Base-by-base conservation (phyloP, 1,139 yeast species). In the Yamadazyma atlantica region DNA sequence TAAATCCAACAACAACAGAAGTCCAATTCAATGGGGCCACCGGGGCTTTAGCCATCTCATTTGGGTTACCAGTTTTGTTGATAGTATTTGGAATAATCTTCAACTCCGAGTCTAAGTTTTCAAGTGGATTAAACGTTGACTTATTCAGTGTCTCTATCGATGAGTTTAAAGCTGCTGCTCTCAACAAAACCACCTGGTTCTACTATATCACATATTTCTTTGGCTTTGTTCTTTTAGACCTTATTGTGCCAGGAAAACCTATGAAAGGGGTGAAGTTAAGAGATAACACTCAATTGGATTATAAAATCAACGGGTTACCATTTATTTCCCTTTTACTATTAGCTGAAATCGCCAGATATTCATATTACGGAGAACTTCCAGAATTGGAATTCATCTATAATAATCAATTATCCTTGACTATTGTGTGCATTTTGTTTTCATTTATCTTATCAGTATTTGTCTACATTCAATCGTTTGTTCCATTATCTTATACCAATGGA, bases 241-340 rank as follows among this genome's bases (percentile, higher is more conserved):
- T 75, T 12, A 50, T 82, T 8, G 64, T 88, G 22, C 97, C 97
- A 1, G 97, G 98, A 0, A 73, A 69, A 33, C 55, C 59, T 23
- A 69, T 80, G 48, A 54, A 75, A 30, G 99, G 99, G 17, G 78
- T 83, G 3, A 61, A 59, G 35, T 66, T 92, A 44, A 73, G 97
- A 50, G 96, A 89, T 55, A 94, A 92, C 2, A 72, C 86, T 1
- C 58, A 61, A 37, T 71, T 94, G 44, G 57, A 58, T 23, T 92
- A 92, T 64, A 83, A 83, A 54, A 85, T 92, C 65, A 92, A 92
- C 55, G 98, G 98, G 11, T 60, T 73, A 32, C 65, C 74, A 21
- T 68, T 87, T 44, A 68, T 80, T 21, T 54, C 72, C 0, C 50
- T 79, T 1, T 60, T 88, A 23, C 39, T 71, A 9, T 55, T 70